phyloP scores from a whole-genome alignment of 768 basidiomycete genomes.

The Paxillus ammoniavirescens region DNA sequence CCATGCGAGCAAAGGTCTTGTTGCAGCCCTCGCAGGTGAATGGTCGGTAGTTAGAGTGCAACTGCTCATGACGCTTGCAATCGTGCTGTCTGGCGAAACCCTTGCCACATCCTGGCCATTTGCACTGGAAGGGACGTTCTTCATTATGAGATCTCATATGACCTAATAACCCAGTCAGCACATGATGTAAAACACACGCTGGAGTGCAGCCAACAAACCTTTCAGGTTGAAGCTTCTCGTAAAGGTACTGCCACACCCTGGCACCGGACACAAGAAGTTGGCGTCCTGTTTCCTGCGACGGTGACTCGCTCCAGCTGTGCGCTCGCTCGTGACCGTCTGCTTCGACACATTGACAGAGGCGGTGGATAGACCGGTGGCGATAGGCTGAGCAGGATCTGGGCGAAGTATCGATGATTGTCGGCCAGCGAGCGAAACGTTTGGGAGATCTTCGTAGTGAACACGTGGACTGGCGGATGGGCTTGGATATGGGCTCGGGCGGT shows the following conservation, averaged over 20 bases:
- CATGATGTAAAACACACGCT: constrained; percentile 9
- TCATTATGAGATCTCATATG: constrained; percentile 94
- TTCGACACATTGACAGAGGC: constrained; percentile 43
- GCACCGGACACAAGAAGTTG: constrained; percentile 78
- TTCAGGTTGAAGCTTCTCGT: constrained; percentile 93
- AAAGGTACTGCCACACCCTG: constrained; percentile 84
- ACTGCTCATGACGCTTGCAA: constrained; percentile 93
- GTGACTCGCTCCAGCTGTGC: constrained; percentile 85
- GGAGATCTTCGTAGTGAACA: constrained; percentile 51
- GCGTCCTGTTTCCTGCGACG: constrained; percentile 87
- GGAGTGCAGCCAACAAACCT: constrained; percentile 43
- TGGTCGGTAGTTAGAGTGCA: constrained; percentile 90
- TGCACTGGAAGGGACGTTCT: constrained; percentile 92
- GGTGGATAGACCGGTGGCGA: not conserved
- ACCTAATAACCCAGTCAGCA: constrained; percentile 42
- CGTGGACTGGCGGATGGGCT: constrained; percentile 66
- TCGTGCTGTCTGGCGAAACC: constrained; percentile 95
- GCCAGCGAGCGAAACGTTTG: constrained; percentile 27
- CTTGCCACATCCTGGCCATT: constrained; percentile 93
- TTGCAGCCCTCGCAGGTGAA: constrained; percentile 92
- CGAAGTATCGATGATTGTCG: constrained; percentile 24
- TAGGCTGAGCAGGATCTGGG: constrained; percentile 13
- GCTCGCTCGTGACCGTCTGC: constrained; percentile 87
- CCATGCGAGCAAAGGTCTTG: constrained; percentile 93
- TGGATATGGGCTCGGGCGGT: constrained; percentile 61